Percentiles rank a stretch among this genome's conserved stretches.
phyloP scores from a whole-genome alignment of 208 protist species.

The Leishmania turanica region DNA sequence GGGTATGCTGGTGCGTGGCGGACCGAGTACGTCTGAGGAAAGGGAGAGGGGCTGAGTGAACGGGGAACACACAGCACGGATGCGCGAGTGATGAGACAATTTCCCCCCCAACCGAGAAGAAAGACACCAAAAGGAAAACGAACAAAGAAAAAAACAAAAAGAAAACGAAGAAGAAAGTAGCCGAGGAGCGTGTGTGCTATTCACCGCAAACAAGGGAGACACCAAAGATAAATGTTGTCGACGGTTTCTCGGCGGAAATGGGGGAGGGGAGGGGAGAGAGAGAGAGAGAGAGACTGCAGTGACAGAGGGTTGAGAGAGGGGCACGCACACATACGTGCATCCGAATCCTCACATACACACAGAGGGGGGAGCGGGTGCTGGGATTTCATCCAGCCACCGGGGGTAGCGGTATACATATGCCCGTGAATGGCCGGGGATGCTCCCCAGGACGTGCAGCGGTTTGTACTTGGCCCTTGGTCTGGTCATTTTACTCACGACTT shows the following conservation, averaged over 20 bases:
- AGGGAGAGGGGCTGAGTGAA: slow-evolving; percentile 12
- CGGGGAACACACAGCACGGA: not conserved
- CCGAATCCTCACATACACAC: not conserved
- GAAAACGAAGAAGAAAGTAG: slow-evolving; percentile 2
- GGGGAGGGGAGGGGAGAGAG: not conserved
- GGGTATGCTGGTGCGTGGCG: not conserved
- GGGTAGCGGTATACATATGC: not conserved
- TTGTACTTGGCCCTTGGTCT: not conserved
- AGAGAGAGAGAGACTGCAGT: not conserved
- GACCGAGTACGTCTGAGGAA: not conserved
- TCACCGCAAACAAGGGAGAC: not conserved
- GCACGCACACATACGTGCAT: not conserved
- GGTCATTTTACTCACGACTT: not conserved
- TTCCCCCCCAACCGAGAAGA: not conserved
- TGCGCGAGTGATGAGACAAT: not conserved
- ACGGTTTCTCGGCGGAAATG: not conserved
- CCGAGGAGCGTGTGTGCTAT: not conserved
- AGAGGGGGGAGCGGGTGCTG: not conserved
- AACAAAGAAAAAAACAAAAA: not conserved
- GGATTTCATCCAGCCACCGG: not conserved
- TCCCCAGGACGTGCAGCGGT: not conserved
- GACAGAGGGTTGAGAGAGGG: not conserved
- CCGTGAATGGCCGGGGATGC: not conserved
- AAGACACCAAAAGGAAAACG: not conserved
- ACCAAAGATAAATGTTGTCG: not conserved